phyloP scores from a whole-genome alignment of 768 basidiomycete genomes.

The Zangia roseola region DNA sequence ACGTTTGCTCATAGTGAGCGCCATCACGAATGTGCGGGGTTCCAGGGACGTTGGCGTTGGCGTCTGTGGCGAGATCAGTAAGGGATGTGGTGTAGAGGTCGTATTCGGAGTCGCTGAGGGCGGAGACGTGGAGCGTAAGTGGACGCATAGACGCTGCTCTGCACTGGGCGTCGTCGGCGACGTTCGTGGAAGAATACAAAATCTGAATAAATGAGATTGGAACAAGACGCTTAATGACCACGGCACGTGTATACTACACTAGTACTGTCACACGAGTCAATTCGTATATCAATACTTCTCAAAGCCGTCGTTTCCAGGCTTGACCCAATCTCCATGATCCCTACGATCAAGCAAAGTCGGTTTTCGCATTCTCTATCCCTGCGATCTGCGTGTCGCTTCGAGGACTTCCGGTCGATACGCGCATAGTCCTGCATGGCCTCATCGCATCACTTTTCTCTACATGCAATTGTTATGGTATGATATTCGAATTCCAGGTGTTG shows the following conservation, averaged over 20 bases:
- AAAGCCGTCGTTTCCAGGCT: neutral
- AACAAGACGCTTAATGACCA: neutral
- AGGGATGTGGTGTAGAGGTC: slow-evolving; percentile 62
- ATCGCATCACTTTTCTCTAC: too few species aligned
- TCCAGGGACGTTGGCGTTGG: slow-evolving; percentile 1
- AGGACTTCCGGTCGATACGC: neutral
- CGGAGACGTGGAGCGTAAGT: slow-evolving; percentile 69
- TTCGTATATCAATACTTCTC: slow-evolving; percentile 8
- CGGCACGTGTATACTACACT: slow-evolving; percentile 20
- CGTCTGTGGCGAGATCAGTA: slow-evolving; percentile 45
- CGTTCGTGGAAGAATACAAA: neutral
- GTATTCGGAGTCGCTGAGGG: slow-evolving; percentile 74
- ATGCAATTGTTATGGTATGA: too few species aligned
- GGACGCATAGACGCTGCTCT: slow-evolving; percentile 47
- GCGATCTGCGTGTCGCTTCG: slow-evolving; percentile 19
- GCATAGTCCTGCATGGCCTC: too few species aligned
- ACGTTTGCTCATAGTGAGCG: slow-evolving; percentile 51
- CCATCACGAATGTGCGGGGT: slow-evolving; percentile 34
- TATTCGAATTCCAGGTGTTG: too few species aligned
- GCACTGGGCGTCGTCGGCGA: neutral
- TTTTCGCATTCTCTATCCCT: slow-evolving; percentile 28
- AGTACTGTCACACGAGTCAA: slow-evolving; percentile 6
- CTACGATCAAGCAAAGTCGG: slow-evolving; percentile 22
- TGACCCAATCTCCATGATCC: too few species aligned
- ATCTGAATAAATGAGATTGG: neutral